Conservation (phyloP, 208 protist species). For the Crithidia acanthocephali region DNA sequence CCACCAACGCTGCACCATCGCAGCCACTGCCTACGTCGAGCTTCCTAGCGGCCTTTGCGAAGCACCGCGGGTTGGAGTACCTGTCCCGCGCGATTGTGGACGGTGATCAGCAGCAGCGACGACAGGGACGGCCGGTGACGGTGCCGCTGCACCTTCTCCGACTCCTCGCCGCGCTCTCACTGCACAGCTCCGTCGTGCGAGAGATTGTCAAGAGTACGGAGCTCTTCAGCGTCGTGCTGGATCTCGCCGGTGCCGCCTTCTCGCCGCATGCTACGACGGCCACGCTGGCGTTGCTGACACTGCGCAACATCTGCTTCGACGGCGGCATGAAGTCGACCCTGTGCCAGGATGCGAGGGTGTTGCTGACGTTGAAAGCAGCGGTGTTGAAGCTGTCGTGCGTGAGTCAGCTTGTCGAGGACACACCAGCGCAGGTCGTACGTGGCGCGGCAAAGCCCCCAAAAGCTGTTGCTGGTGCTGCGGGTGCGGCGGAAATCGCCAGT, state of each 20-base stretch:
- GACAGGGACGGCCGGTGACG: conserved; percentile 15
- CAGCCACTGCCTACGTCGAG: not conserved
- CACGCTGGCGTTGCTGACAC: conserved; percentile 62
- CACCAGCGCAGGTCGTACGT: not conserved
- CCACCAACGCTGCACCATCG: not conserved
- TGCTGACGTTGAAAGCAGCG: conserved; percentile 72
- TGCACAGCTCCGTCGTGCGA: conserved; percentile 46
- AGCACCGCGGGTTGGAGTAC: conserved; percentile 31
- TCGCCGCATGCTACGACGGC: conserved; percentile 15
- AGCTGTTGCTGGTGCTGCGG: not conserved
- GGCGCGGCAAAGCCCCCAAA: not conserved
- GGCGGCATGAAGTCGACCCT: conserved; percentile 58
- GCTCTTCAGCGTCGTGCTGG: conserved; percentile 71
- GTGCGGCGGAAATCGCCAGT: not conserved
- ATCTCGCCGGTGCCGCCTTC: conserved; percentile 41
- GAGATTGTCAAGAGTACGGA: conserved; percentile 38
- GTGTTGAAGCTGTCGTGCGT: conserved; percentile 44
- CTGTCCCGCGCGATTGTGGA: conserved; percentile 17
- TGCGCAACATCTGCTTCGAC: conserved; percentile 84
- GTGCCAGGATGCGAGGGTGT: conserved; percentile 76
- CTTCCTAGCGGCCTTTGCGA: conserved; percentile 29
- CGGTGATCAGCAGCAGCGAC: conserved; percentile 25
- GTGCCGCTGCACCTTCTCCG: conserved; percentile 54
- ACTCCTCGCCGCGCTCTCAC: conserved; percentile 66
- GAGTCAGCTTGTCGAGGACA: conserved; percentile 27